Conservation (phyloP, 2,329 filamentous ascomycete genomes). For the Nemania abortiva region DNA sequence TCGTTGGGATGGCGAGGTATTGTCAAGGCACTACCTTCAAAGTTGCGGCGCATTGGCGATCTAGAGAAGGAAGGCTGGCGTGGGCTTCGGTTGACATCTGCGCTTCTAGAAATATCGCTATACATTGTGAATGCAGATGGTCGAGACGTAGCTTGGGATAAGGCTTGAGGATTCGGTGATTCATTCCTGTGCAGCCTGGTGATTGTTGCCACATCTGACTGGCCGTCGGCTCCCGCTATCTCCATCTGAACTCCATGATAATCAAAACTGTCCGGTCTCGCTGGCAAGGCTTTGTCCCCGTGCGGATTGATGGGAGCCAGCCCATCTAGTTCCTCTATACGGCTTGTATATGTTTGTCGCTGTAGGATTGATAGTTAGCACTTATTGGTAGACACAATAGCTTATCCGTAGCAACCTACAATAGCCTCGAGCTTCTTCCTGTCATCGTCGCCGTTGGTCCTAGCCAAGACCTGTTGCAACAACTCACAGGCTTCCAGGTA, state of each 20-base stretch:
- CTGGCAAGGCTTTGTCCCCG: slow-evolving; percentile 82
- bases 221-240: slow-evolving; percentile 56
- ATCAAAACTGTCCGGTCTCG: slow-evolving; percentile 72
- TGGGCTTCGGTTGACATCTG: slow-evolving; percentile 51
- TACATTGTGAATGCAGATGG: slow-evolving; percentile 42
- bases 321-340: slow-evolving; percentile 86
- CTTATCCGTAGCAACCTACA: slow-evolving; percentile 67
- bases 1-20: slow-evolving; percentile 64
- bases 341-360: slow-evolving; percentile 89
- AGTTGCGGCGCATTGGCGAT: slow-evolving; percentile 58
- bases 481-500: slow-evolving; percentile 92
- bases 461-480: slow-evolving; percentile 86
- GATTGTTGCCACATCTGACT: slow-evolving; percentile 61
- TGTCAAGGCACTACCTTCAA: slow-evolving; percentile 51
- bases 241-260: slow-evolving; percentile 56
- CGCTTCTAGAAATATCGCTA: slow-evolving; percentile 45
- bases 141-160: slow-evolving; percentile 42
- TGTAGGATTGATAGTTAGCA: slow-evolving; percentile 53
- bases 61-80: slow-evolving; percentile 68
- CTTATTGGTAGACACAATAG: neutral
- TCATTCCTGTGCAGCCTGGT: slow-evolving; percentile 53
- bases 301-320: slow-evolving; percentile 68
- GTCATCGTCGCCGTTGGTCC: slow-evolving; percentile 88
- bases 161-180: slow-evolving; percentile 58
- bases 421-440: slow-evolving; percentile 92